phyloP scores from a whole-genome alignment of 495 filamentous ascomycete genomes.

The Penicillium bovifimosum region DNA sequence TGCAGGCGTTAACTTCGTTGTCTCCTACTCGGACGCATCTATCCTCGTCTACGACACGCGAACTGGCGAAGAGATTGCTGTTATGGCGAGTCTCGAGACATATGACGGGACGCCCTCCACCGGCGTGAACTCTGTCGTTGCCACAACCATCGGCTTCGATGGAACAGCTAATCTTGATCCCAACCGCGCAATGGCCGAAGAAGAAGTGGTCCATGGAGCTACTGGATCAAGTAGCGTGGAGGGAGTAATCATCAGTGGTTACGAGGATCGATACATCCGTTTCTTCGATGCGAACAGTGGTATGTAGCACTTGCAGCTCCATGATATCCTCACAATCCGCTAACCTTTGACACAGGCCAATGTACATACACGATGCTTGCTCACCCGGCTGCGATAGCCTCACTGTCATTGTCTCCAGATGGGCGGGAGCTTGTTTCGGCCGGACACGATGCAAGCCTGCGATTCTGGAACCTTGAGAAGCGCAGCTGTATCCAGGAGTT shows the following conservation, averaged over 20 bases:
- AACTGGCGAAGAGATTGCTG: conserved; percentile 83
- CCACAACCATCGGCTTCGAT: conserved; percentile 75
- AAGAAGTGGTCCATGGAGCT: conserved; percentile 68
- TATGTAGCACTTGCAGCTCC: conserved; percentile 46
- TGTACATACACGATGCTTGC: conserved; percentile 98
- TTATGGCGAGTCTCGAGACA: conserved; percentile 88
- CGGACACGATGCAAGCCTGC: conserved; percentile 87
- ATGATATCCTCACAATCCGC: conserved; percentile 9
- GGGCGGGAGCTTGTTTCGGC: conserved; percentile 92
- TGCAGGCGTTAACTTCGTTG: conserved; percentile 87
- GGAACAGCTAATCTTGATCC: conserved; percentile 60
- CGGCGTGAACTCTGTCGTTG: conserved; percentile 86
- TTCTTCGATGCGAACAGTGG: conserved; percentile 99
- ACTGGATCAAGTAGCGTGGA: conserved; percentile 86
- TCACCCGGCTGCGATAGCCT: conserved; percentile 85
- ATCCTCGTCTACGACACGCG: conserved; percentile 88
- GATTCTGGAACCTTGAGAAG: conserved; percentile 98
- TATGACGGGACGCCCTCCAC: conserved; percentile 82
- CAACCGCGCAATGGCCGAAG: conserved; percentile 54
- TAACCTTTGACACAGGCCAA: conserved; percentile 66
- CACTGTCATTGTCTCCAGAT: conserved; percentile 84
- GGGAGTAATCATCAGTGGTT: conserved; percentile 87
- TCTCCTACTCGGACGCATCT: conserved; percentile 83
- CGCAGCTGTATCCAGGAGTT: conserved; percentile 90
- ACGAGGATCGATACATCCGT: conserved; percentile 90